Base-by-base conservation (phyloP, 2,329 filamentous ascomycete species). In the Coniochaeta sp. region DNA sequence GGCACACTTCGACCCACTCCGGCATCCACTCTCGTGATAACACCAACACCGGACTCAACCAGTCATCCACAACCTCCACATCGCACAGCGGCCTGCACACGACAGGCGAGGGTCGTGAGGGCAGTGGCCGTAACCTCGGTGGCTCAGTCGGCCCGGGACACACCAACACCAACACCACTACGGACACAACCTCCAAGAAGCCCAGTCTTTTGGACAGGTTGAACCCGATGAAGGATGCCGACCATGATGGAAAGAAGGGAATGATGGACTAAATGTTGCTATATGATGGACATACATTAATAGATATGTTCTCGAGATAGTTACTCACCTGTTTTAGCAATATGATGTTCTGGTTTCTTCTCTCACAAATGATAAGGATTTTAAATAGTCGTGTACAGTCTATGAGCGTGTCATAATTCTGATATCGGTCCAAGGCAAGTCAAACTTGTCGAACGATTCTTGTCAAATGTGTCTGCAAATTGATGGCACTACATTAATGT, bases 171-270 rank as follows among this genome's bases (percentile, higher is more conserved):
- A 42, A 55, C 17, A 52, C 47, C 9, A 60, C 58, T 6, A 62
- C 38, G 12, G 57, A 19, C 2, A 36, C 8, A 10, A 32, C 57
- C 32, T 24, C 64, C 26, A 69, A 71, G 55, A 83, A 83, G 72
- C 75, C 81, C 1, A 72, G 73, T 17, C 62, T 86, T 62, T 68
- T 81, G 70, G 76, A 84, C 60, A 80, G 78, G 67, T 61, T 85
- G 40, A 85, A 86, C 71, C 82, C 83, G 1, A 77, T 71, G 70
- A 75, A 73, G 44, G 81, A 85, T 65, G 63, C 81, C 30, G 74
- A 83, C 63, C 73, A 78, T 42, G 82, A 86, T 70, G 82, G 83
- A 61, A 82, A 84, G 75, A 71, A 72, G 30, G 82, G 81, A 2
- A 65, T 84, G 63, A 80, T 83, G 77, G 70, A 77, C 58, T 82